Evolutionary conservation across 345 rosid genomes (phyloP).

Genomic region (Jatropha curcas): DNA sequence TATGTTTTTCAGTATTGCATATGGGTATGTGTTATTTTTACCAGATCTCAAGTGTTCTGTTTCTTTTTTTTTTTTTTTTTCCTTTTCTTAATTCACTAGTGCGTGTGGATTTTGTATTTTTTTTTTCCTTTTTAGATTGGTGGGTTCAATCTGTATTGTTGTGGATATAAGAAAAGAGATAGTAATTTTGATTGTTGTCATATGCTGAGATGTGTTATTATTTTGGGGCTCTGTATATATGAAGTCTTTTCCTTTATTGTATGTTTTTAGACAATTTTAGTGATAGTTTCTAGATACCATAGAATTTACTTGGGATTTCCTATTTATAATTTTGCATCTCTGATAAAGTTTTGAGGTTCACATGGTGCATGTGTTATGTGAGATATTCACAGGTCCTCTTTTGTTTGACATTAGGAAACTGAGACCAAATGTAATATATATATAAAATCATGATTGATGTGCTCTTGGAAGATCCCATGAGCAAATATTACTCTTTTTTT

Average conservation of each 20-base stretch:
- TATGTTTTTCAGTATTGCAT: background rate
- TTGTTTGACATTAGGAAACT: background rate
- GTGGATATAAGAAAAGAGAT: background rate
- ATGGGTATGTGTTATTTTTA: slow-evolving; percentile 9
- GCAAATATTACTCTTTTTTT: background rate
- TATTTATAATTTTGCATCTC: background rate
- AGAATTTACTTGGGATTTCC: background rate
- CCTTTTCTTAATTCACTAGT: background rate
- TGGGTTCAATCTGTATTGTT: background rate
- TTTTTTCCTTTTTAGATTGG: background rate
- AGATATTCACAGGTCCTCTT: background rate
- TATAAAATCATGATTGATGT: background rate
- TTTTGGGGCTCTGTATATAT: background rate
- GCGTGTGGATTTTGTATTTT: background rate
- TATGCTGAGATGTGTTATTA: background rate
- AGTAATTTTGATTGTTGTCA: background rate
- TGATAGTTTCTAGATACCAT: slow-evolving; percentile 2
- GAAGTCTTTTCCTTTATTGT: background rate
- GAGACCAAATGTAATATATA: background rate
- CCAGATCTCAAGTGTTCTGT: slow-evolving; percentile 16
- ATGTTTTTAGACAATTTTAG: background rate
- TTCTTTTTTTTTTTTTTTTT: slow-evolving; percentile 4
- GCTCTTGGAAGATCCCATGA: background rate
- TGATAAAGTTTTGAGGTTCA: background rate
- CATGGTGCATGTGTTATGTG: slow-evolving; percentile 9